Evolutionary conservation across 2,329 filamentous ascomycete genomes (phyloP).

Genomic region (Xylariaceae sp.): DNA sequence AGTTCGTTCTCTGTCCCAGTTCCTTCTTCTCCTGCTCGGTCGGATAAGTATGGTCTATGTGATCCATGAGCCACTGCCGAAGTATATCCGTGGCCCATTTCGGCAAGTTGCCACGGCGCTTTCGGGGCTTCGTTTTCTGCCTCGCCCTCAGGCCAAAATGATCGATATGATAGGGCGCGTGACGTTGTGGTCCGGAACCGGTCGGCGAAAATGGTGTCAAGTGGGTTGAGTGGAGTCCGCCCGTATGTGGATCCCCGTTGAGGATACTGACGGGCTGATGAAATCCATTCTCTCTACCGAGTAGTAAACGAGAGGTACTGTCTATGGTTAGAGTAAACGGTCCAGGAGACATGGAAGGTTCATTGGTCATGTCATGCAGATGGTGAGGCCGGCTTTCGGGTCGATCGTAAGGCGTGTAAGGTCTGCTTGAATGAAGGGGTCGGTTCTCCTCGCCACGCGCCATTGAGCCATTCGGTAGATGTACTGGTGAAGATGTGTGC

Average conservation of each 20-base stretch:
- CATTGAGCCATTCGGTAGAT: too few species aligned
- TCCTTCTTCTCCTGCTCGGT: constrained; percentile 84
- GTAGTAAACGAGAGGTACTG: too few species aligned
- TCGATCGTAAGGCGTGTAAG: too few species aligned
- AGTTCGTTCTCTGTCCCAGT: constrained; percentile 67
- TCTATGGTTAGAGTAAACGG: too few species aligned
- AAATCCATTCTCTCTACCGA: too few species aligned
- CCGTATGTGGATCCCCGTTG: constrained; percentile 40
- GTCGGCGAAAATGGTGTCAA: constrained; percentile 39
- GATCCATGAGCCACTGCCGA: constrained; percentile 71
- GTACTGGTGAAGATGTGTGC: too few species aligned
- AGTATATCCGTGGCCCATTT: constrained; percentile 82
- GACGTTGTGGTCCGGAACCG: constrained; percentile 37
- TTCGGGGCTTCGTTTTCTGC: constrained; percentile 48
- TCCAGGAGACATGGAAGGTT: too few species aligned
- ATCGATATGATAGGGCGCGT: constrained; percentile 37
- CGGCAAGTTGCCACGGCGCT: constrained; percentile 78
- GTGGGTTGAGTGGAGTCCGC: too few species aligned
- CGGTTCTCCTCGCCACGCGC: too few species aligned
- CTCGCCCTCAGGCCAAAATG: constrained; percentile 36
- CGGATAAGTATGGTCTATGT: constrained; percentile 76
- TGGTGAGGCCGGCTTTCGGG: too few species aligned
- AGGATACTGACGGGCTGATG: constrained; percentile 34
- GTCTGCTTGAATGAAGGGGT: too few species aligned
- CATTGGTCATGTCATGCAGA: too few species aligned